Conservation (phyloP, 2,329 filamentous ascomycete genomes). For the Botrytis medusae region DNA sequence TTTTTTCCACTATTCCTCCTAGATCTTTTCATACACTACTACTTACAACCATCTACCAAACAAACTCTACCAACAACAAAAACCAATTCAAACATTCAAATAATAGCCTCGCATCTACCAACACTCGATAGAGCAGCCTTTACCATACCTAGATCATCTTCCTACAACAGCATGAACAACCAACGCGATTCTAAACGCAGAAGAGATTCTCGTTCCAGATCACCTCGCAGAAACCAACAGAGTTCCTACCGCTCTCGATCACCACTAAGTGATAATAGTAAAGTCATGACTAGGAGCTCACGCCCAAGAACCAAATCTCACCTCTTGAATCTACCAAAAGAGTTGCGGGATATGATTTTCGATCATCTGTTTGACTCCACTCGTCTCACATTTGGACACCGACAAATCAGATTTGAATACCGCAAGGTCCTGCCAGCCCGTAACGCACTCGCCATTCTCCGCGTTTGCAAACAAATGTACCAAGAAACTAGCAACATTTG, state of each 20-base stretch:
- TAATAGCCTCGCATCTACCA: not conserved
- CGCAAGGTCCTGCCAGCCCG: not conserved
- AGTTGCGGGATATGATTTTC: not conserved
- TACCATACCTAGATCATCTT: not conserved
- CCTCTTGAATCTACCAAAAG: not conserved
- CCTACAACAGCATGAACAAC: not conserved
- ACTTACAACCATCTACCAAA: not conserved
- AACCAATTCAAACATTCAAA: not conserved
- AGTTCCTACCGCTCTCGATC: conserved; percentile 29
- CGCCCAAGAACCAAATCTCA: not conserved
- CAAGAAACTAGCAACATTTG: not conserved
- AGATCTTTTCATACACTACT: not conserved
- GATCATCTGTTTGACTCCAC: not conserved
- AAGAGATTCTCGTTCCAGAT: conserved; percentile 23
- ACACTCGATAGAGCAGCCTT: not conserved
- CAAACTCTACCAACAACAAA: not conserved
- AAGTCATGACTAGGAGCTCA: not conserved
- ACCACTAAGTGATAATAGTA: conserved; percentile 24
- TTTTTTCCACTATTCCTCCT: not conserved
- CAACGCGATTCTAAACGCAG: not conserved
- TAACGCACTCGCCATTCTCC: not conserved
- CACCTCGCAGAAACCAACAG: conserved; percentile 17
- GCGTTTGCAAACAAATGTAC: not conserved
- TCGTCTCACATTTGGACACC: conserved; percentile 1
- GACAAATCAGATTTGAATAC: not conserved